Percentiles rank a stretch among this genome's conserved stretches.
Conservation (phyloP, 768 basidiomycete species). For the Termitomyces heimii region DNA sequence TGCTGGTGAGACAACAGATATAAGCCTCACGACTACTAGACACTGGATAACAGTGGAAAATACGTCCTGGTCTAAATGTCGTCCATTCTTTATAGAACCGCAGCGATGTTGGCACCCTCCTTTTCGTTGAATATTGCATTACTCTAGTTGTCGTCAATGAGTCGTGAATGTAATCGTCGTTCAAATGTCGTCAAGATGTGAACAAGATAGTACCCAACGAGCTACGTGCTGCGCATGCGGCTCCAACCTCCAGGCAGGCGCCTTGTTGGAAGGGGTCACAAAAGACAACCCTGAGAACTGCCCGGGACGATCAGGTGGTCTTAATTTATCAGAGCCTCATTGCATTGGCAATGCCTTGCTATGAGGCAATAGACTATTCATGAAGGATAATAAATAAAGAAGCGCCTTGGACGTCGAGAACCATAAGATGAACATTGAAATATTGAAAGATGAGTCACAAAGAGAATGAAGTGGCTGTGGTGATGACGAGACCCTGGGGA, state of each 20-base stretch:
- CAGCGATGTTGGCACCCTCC: constrained; percentile 8
- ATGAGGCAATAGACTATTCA: background rate
- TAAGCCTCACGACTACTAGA: constrained; percentile 7
- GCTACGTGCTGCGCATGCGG: background rate
- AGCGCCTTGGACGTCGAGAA: background rate
- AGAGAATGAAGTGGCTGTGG: background rate
- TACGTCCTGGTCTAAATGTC: constrained; percentile 30
- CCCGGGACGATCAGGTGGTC: constrained; percentile 4
- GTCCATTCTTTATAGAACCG: constrained; percentile 37
- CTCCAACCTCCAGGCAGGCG: background rate
- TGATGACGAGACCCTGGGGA: background rate
- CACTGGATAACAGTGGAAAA: background rate
- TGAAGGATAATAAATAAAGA: background rate
- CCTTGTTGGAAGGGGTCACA: background rate
- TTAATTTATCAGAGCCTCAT: constrained; percentile 1
- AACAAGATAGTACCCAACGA: background rate
- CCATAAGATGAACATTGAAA: background rate
- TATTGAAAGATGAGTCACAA: background rate
- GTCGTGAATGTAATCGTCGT: background rate
- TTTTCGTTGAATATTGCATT: constrained; percentile 1
- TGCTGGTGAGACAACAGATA: constrained; percentile 22
- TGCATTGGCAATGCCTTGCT: background rate
- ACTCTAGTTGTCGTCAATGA: background rate
- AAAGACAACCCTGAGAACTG: constrained; percentile 2
- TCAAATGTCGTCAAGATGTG: background rate